A percentile compares a stretch with the other conserved stretches of the same genome.
Evolutionary conservation across 1,284 basidiomycete species (phyloP).

Genomic region (Rhodofomes roseus): DNA sequence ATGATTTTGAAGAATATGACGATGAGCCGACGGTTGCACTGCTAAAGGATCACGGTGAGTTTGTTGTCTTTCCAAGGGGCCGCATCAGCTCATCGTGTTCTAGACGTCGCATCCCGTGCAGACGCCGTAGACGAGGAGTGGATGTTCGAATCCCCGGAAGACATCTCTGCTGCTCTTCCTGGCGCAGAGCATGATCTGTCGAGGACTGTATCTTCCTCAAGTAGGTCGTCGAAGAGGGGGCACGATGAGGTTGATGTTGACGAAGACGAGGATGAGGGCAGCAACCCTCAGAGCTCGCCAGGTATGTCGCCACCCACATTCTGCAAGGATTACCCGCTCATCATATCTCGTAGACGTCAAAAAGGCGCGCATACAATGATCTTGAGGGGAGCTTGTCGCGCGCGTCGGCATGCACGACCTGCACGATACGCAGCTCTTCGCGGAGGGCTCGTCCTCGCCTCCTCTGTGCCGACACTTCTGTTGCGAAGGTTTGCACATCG

Average conservation of each 20-base stretch:
- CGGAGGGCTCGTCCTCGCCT: background rate
- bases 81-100: background rate
- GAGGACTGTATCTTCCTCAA: slow-evolving; percentile 34
- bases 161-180: background rate
- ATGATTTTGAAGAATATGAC: background rate
- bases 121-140: slow-evolving; percentile 2
- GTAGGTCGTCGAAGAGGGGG: slow-evolving; percentile 44
- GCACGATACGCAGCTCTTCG: background rate
- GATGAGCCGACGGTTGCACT: background rate
- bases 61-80: too few species aligned
- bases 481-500: background rate
- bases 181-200: background rate
- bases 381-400: background rate
- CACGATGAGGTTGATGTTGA: slow-evolving; percentile 44
- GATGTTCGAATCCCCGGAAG: background rate
- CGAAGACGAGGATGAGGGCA: slow-evolving; percentile 28
- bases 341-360: background rate
- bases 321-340: background rate
- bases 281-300: slow-evolving; percentile 37
- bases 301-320: slow-evolving; percentile 30
- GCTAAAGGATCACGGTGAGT: background rate
- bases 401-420: background rate
- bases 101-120: background rate
- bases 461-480: background rate
- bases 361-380: slow-evolving; percentile 1